phyloP scores from a whole-genome alignment of 2,329 filamentous ascomycete genomes.

The Dactylonectria estremocensis region DNA sequence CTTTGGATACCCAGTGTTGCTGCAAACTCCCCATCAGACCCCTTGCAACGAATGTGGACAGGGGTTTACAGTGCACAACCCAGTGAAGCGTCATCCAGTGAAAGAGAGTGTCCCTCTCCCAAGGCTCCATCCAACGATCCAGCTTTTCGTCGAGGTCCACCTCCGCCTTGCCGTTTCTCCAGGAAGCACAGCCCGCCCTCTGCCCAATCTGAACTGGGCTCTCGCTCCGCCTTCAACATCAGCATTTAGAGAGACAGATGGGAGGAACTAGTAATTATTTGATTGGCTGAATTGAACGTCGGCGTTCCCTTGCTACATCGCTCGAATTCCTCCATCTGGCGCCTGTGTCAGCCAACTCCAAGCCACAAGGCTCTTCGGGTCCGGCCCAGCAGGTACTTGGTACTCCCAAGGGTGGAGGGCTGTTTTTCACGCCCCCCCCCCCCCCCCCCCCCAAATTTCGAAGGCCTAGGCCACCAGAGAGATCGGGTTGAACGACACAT shows the following conservation, averaged over 20 bases:
- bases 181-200: slow-evolving; percentile 10
- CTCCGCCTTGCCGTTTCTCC: slow-evolving; percentile 6
- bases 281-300: neutral
- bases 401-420: neutral
- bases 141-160: neutral
- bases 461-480: slow-evolving; percentile 8
- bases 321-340: neutral
- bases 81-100: no score
- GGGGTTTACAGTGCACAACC: no score
- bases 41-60: no score
- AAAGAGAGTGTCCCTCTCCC: no score
- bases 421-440: no score
- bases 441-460: slow-evolving; percentile 2
- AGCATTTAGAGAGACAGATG: neutral
- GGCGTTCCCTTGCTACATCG: neutral
- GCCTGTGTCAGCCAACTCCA: neutral
- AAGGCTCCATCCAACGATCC: neutral
- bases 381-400: neutral
- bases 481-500: slow-evolving; percentile 30
- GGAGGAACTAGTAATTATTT: neutral
- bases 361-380: neutral
- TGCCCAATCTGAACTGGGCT: neutral
- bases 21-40: no score
- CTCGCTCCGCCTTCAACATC: slow-evolving; percentile 1
- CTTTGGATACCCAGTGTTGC: no score